Evolutionary conservation across 306 rosid genomes (phyloP).

Genomic region (Biancaea sappan): DNA sequence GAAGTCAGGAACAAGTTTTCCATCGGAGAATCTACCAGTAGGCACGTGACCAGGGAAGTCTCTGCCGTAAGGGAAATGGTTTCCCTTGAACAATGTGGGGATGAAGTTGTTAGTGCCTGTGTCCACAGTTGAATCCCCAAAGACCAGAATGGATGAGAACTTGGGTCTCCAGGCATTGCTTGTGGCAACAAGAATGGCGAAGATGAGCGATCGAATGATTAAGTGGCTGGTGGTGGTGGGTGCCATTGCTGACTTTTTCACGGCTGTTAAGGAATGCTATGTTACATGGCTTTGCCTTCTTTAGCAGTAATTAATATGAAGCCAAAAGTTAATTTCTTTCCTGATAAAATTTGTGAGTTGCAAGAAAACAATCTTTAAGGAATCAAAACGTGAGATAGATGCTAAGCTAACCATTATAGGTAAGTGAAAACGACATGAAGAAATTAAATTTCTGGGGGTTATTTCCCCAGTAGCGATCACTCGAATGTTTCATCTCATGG

Average conservation of each 20-base stretch:
- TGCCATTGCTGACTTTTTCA: constrained; percentile 40
- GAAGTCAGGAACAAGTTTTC: constrained; percentile 62
- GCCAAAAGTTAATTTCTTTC: constrained; percentile 2
- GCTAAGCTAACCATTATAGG: constrained; percentile 34
- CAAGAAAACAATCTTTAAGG: constrained; percentile 29
- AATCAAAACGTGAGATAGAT: constrained; percentile 32
- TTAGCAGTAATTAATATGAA: not conserved
- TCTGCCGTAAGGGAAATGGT: constrained; percentile 61
- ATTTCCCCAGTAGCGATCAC: not conserved
- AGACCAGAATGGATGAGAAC: constrained; percentile 55
- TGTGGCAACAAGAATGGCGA: constrained; percentile 28
- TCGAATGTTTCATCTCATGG: not conserved
- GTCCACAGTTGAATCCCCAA: constrained; percentile 71
- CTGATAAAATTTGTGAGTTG: constrained; percentile 14
- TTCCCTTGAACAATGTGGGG: constrained; percentile 41
- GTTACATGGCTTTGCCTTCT: not conserved
- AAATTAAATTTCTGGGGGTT: not conserved
- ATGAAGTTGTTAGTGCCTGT: constrained; percentile 70
- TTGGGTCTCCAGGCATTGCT: constrained; percentile 37
- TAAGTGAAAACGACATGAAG: constrained; percentile 37
- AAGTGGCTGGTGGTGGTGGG: constrained; percentile 13
- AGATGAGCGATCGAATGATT: constrained; percentile 32
- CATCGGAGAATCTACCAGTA: constrained; percentile 68
- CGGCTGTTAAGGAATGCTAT: not conserved
- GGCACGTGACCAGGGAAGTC: constrained; percentile 59